Evolutionary conservation across 768 basidiomycete genomes (phyloP), one percentile per base, ranked within the genome.

Genomic region (Rubroboletus satanas): DNA sequence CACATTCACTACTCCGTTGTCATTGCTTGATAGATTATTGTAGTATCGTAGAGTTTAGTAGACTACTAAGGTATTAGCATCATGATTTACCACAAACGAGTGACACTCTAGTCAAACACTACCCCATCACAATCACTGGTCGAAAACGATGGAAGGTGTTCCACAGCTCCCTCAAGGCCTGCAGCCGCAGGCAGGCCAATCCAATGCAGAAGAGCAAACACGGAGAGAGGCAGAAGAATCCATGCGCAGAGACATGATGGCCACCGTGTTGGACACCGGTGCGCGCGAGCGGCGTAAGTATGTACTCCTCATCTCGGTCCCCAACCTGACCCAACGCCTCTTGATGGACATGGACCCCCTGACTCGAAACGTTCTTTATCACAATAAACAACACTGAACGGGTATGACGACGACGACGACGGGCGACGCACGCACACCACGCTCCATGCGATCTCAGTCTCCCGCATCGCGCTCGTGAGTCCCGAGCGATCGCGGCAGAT

Each of bases 401-500:
- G 42, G 26, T 9, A 21, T 4, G 21, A 21, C 18, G 32, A 23
- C 21, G 28, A 23, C 17, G 21, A 36, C 11, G 11, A 49, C 1
- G 48, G 49, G 18, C 29, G n/a, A 21, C 18, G n/a, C 9, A 9
- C 7, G 31, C 37, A 15, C 31, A 29, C 47, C 15, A 15, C 15
- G 41, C 5, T 33, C 12, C 31, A 45, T 12, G 37, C 45, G 26
- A 28, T 47, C n/a, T 26, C 65, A 96, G 93, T 95, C 52, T 85
- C 90, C 10, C 84, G 94, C 46, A 95, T 96, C 59, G 81, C 86
- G 5, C 83, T 96, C 29, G 93, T 95, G 62, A 88, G 89, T 60
- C 86, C 90, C 0, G 84, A 89, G 38, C 77, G 90, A 66, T 87
- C 91, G 17, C 79, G 79, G 58, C 84, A 92, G 68, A 89, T 96